Evolutionary conservation across 202 grass and related monocot genomes (phyloP), one percentile per base, ranked within the genome.

Genomic region (Eragrostis tef): DNA sequence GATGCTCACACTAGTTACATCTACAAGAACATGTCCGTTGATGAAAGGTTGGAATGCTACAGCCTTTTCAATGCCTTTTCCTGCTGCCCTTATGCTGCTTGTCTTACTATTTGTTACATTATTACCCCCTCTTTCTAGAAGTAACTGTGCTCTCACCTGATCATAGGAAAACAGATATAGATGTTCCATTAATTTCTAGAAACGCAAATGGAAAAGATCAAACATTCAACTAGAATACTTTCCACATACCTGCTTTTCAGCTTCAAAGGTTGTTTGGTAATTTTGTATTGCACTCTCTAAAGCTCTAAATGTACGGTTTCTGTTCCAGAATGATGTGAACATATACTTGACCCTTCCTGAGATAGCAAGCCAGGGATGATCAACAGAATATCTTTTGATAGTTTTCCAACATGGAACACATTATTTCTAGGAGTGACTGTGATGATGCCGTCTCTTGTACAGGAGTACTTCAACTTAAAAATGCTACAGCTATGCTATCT

Each of bases 321-420:
- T 89, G 27, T 93, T 95, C 96, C 96, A 98, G 86, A 98, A 98
- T 86, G 96, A 95, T 79, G 96, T 71, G 57, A 98, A 98, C 54
- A 86, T 98, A 58, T 98, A 95, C 66, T 83, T 94, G 64, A 90
- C 29, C 67, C 83, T 93, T 80, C 96, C 96, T 98, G 85, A 83
- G 88, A 88, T 79, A 79, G 41, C 31, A 83, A 51, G 41, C 10
- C 44, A 60, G 27, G 46, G 62, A 73, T 75, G 2, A 10, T 78
- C 11, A 76, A n/a, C 1, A 54, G 50, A 51, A 64, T 57, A 80
- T 84, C 3, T 79, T 19, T 70, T 61, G 50, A 71, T 81, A 84
- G 14, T 79, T 86, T 86, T 81, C 29, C 22, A 53, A 46, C 36
- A 72, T 71, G 82, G 47, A 24, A 26, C 16, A 64, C 17, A 11